Evolutionary conservation across 192 early-diverging fungal species (phyloP).

Genomic region (Dimargaris verticillata): DNA sequence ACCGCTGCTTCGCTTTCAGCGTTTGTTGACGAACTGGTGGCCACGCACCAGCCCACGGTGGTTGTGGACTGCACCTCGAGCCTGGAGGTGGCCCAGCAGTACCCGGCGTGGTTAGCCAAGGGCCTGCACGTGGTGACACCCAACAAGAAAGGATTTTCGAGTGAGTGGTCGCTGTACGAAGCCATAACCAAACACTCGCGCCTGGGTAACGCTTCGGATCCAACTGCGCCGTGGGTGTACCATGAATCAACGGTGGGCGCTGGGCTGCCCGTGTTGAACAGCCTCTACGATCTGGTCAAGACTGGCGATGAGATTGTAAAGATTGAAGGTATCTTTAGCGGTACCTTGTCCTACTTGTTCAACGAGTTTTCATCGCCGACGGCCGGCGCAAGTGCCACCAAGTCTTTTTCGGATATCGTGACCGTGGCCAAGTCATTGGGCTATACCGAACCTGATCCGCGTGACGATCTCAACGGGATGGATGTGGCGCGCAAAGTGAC

Average conservation of each 20-base stretch:
- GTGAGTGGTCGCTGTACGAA: constrained; percentile 47
- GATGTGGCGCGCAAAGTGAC: constrained; percentile 94
- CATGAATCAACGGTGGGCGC: constrained; percentile 97
- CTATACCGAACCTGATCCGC: constrained; percentile 96
- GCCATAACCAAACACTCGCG: constrained; percentile 31
- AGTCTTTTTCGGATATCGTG: constrained; percentile 78
- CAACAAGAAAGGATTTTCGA: constrained; percentile 95
- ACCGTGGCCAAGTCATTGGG: constrained; percentile 77
- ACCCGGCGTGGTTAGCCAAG: constrained; percentile 62
- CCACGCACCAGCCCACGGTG: constrained; percentile 36
- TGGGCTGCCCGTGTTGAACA: constrained; percentile 85
- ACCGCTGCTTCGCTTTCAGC: constrained; percentile 26
- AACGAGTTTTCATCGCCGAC: constrained; percentile 78
- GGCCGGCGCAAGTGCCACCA: constrained; percentile 18
- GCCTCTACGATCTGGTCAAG: constrained; percentile 71
- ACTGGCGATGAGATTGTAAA: constrained; percentile 86
- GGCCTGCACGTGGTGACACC: constrained; percentile 87
- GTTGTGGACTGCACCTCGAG: constrained; percentile 87
- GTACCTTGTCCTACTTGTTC: constrained; percentile 95
- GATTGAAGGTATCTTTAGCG: constrained; percentile 95
- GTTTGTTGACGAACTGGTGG: constrained; percentile 37
- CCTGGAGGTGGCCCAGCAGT: constrained; percentile 56
- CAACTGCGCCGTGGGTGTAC: constrained; percentile 33
- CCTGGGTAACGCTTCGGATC: constrained; percentile 24
- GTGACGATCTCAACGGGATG: constrained; percentile 98